Conservation (phyloP, 768 basidiomycete genomes). For the Termitomyces sp. region DNA sequence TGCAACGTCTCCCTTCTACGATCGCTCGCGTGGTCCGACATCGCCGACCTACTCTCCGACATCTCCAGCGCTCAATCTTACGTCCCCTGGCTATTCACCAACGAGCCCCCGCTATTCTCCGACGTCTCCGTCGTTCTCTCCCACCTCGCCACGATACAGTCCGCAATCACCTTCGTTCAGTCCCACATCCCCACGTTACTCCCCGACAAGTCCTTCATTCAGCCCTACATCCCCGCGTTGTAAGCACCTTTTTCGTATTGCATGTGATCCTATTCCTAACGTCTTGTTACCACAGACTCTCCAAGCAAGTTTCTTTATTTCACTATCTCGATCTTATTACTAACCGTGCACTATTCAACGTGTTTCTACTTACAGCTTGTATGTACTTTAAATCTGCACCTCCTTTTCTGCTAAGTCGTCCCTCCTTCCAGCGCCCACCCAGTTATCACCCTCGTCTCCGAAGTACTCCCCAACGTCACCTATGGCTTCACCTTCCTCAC, state of each 20-base stretch:
- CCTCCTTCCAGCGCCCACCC: conserved; percentile 58
- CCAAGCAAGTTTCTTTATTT: conserved; percentile 56
- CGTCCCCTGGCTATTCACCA: conserved; percentile 82
- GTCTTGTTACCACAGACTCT: conserved; percentile 50
- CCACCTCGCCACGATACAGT: conserved; percentile 80
- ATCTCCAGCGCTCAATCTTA: conserved; percentile 76
- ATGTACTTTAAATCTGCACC: conserved; percentile 21
- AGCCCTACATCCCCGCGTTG: conserved; percentile 91
- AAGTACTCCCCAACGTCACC: conserved; percentile 95
- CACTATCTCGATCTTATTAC: conserved; percentile 10
- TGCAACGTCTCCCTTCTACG: conserved; percentile 82
- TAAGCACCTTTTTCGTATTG: conserved; percentile 35
- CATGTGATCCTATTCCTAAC: conserved; percentile 15
- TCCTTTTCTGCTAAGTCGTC: conserved; percentile 7
- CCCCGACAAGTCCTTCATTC: conserved; percentile 88
- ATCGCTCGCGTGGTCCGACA: conserved; percentile 55
- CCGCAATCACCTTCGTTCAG: conserved; percentile 90
- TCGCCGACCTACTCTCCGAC: conserved; percentile 90
- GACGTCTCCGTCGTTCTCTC: conserved; percentile 82
- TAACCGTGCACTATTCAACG: conserved; percentile 16
- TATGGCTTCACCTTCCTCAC: conserved; percentile 83
- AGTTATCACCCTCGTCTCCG: conserved; percentile 87
- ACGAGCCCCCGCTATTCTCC: conserved; percentile 87
- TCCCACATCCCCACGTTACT: conserved; percentile 87
- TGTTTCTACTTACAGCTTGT: conserved; percentile 50